These are phyloP conservation scores for Suillus ampliporus DNA, from an alignment of 768 basidiomycete species.

Conservation along the genomic window DNA sequence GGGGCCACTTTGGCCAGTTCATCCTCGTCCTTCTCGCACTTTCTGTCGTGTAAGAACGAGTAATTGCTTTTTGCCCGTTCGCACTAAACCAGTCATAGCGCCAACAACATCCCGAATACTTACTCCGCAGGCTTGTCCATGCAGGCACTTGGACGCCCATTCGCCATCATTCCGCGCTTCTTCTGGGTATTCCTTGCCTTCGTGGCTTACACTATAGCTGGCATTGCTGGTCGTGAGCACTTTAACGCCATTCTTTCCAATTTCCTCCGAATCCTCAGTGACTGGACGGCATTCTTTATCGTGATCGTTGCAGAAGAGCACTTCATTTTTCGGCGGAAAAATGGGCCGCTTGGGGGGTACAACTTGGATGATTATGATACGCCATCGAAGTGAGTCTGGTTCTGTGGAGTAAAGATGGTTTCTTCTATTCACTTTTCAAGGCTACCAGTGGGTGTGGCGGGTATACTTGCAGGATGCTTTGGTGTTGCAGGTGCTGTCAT, in stretches of 20 bases:
- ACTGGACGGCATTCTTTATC: conserved; percentile 55
- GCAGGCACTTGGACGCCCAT: conserved; percentile 49
- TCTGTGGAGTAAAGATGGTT: neutral
- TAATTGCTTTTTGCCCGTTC: conserved; percentile 6
- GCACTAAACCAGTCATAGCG: conserved; percentile 25
- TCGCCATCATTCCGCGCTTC: conserved; percentile 50
- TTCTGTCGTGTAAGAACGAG: conserved; percentile 43
- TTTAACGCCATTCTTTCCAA: conserved; percentile 50
- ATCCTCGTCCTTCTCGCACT: conserved; percentile 48
- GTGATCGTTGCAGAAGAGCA: conserved; percentile 53
- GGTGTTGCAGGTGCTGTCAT: conserved; percentile 55
- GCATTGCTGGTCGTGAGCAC: conserved; percentile 49
- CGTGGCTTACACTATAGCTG: conserved; percentile 44
- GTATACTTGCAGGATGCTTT: conserved; percentile 50
- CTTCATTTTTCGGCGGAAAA: conserved; percentile 47
- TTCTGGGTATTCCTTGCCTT: conserved; percentile 51
- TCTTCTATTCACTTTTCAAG: conserved; percentile 21
- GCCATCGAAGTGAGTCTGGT: conserved; percentile 37
- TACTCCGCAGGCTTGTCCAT: conserved; percentile 54
- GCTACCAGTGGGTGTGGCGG: conserved; percentile 55
- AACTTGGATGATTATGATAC: conserved; percentile 55
- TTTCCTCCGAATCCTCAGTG: conserved; percentile 47
- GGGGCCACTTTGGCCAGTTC: conserved; percentile 49
- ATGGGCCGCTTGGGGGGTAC: conserved; percentile 53
- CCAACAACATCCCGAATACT: conserved; percentile 49